Percentiles rank a stretch among this genome's conserved stretches.
These are phyloP conservation scores for Albugo laibachii DNA, from an alignment of 352 stramenopile genomes.

Conservation along the genomic window DNA sequence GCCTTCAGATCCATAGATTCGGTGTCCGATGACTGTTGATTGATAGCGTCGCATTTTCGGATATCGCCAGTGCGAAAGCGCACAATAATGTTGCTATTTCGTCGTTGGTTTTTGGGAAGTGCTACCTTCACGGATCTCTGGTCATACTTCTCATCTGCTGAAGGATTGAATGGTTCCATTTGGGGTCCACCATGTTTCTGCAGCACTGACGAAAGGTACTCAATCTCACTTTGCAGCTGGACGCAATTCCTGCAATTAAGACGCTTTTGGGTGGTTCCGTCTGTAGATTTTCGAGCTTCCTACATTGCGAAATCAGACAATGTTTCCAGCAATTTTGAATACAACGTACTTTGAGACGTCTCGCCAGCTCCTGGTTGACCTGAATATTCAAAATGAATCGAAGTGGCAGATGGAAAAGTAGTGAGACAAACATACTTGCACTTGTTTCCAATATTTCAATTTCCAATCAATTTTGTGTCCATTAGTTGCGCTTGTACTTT, in stretches of 20 bases:
- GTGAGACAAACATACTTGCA: neutral
- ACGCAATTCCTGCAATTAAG: neutral
- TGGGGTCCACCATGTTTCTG: conserved; percentile 1
- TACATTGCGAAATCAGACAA: neutral
- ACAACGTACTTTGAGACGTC: conserved; percentile 26
- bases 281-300: neutral
- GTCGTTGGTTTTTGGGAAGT: neutral
- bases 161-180: conserved; percentile 2
- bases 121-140: neutral
- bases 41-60: conserved; percentile 3
- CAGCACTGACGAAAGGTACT: neutral
- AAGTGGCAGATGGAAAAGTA: neutral
- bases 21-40: conserved; percentile 1
- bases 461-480: neutral
- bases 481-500: no score
- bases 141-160: neutral
- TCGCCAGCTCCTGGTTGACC: conserved; percentile 59
- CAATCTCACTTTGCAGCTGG: neutral
- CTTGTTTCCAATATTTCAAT: neutral
- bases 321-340: neutral
- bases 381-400: conserved; percentile 5
- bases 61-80: neutral
- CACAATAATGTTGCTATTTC: conserved; percentile 11
- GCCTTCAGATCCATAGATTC: neutral
- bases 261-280: neutral